Evolutionary conservation across 768 basidiomycete species (phyloP).

Genomic region (Grammothele lineata): DNA sequence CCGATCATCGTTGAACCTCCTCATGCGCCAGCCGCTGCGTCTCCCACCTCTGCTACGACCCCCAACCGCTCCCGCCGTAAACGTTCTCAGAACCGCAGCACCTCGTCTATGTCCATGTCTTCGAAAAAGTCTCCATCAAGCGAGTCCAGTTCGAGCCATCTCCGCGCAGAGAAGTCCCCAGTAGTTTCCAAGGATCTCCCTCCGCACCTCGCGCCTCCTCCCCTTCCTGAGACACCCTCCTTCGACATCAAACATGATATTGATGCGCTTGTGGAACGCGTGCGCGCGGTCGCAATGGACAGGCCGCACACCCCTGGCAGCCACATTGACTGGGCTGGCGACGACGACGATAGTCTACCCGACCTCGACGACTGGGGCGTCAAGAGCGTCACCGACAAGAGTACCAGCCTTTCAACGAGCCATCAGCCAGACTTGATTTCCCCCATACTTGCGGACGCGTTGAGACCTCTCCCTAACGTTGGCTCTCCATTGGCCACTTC

Average conservation of each 20-base stretch:
- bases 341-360: conserved; percentile 76
- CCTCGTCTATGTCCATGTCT: conserved; percentile 10
- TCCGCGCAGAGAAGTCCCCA: conserved; percentile 19
- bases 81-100: conserved; percentile 39
- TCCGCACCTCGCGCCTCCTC: conserved; percentile 43
- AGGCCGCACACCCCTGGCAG: conserved; percentile 69
- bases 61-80: conserved; percentile 35
- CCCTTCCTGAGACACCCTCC: conserved; percentile 28
- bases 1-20: conserved; percentile 18
- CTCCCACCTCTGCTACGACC: conserved; percentile 35
- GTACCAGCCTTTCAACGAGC: neutral
- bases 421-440: conserved; percentile 39
- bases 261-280: conserved; percentile 74
- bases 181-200: conserved; percentile 50
- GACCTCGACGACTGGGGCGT: conserved; percentile 87
- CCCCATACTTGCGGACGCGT: conserved; percentile 61
- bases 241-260: conserved; percentile 59
- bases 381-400: conserved; percentile 21
- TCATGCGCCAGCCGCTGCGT: conserved; percentile 21
- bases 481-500: neutral
- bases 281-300: conserved; percentile 69
- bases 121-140: conserved; percentile 18
- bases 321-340: conserved; percentile 87
- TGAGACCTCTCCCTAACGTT: conserved; percentile 56
- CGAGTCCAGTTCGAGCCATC: conserved; percentile 11